Evolutionary conservation across 2,329 filamentous ascomycete species (phyloP), one percentile per base, ranked within the genome.

Genomic region (Penicillium sp.): DNA sequence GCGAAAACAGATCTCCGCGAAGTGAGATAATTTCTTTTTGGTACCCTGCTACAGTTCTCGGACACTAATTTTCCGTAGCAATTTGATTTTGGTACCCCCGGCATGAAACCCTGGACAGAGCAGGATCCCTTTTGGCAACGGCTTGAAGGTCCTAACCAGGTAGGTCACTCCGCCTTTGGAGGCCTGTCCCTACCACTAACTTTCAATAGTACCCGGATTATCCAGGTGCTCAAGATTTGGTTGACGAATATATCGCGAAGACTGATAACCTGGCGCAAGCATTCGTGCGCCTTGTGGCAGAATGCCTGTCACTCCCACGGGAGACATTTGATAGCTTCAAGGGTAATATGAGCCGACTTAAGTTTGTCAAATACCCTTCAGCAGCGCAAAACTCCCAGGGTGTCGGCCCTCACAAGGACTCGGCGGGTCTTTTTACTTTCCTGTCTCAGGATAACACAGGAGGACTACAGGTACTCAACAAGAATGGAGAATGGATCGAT

Each of bases 321-420:
- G 69, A 73, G 16, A 80, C 82, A 0, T 84, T 84, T 62, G 74
- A 77, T 53, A 71, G 69, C 12, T 84, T 84, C 71, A 65, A 64
- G 47, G 71, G 71, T 2, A 64, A 64, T 4, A 84, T 84, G 72
- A 80, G 82, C 63, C 64, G 72, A 58, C 72, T 84, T 38, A 84
- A 84, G 53, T 80, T 84, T 52, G 75, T 84, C 53, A 83, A 82
- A 64, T 84, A 83, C 54, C 82, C 81, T 0, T 79, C 60, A 5
- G 55, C 66, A 1, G 49, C 63, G 14, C 60, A 62, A 2, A 68
- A 63, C 28, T 78, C 76, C 0, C 82, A 84, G 63, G 82, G 82
- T 7, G 82, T 84, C 1, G 82, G 82, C 0, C 81, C 82, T 3
- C 82, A 84, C 66, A 84, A 84, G 61, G 82, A 84, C 65, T 80